Evolutionary conservation across 768 basidiomycete genomes (phyloP).

Genomic region (Lactarius trivialis): DNA sequence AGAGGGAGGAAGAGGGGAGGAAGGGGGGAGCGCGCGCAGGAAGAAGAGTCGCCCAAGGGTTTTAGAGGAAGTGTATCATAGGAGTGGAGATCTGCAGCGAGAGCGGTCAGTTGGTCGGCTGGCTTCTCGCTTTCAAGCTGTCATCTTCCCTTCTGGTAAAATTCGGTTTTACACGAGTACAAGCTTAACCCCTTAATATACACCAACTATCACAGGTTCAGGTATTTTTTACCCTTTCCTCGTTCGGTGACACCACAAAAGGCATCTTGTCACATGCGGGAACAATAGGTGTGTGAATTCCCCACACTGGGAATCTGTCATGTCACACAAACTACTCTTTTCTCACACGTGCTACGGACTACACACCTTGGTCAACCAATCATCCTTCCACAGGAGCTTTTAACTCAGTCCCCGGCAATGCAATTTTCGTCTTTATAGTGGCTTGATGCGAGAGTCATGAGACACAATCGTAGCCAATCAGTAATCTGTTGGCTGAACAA

Average conservation of each 20-base stretch:
- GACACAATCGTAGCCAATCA: neutral
- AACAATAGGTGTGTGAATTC: neutral
- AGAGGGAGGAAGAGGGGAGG: neutral
- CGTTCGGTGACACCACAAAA: neutral
- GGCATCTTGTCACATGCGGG: neutral
- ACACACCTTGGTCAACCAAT: neutral
- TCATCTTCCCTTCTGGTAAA: slow-evolving; percentile 5
- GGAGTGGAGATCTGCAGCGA: slow-evolving; percentile 9
- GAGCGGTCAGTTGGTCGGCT: neutral
- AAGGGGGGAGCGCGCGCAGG: neutral
- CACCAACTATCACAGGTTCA: neutral
- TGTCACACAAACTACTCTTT: neutral
- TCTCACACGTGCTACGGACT: neutral
- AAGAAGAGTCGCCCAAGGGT: neutral
- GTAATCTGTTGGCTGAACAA: neutral
- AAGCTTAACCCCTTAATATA: neutral
- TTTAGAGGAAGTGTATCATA: slow-evolving; percentile 10
- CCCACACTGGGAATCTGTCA: neutral
- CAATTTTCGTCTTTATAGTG: neutral
- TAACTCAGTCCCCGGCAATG: neutral
- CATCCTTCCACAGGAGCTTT: neutral
- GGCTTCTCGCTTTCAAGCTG: slow-evolving; percentile 11
- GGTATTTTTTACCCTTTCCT: neutral
- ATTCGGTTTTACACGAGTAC: neutral
- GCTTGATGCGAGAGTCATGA: neutral